Evolutionary conservation across 208 protist species (phyloP), one percentile per base, ranked within the genome.

Genomic region (Crithidia sp.): DNA sequence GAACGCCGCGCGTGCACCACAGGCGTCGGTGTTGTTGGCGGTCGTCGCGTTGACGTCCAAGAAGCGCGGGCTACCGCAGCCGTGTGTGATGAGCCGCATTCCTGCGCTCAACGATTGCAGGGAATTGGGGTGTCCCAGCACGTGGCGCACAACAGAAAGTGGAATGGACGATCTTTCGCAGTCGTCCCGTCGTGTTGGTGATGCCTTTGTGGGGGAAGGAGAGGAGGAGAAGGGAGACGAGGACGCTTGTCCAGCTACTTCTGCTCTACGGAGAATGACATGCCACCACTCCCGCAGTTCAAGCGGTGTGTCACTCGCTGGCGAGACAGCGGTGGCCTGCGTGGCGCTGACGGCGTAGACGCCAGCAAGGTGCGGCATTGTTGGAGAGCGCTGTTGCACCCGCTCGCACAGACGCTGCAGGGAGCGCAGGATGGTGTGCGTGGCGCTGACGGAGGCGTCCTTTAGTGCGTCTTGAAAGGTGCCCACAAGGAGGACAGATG

Each of bases 391-490:
- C 49, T 62, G 59, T 4, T 39, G 41, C 3, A 54, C 60, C 5
- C 61, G 17, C 10, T 53, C 61, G 36, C 70, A 75, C 13, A 72
- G 14, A 2, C 58, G 55, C 52, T 55, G 66, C 10, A 79, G 60
- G 14, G 58, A 47, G n/a, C 60, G 28, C 6, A 79, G 60, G 5
- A 79, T 72, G 28, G 57, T 74, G 49, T 79, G 65, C 39, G 68
- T 70, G 5, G 67, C 74, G 0, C 60, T 53, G 37, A 67, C 41
- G 10, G 74, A 74, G 40, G 64, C 45, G 28, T 79, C 74, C 9
- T 55, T 71, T 4, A 79, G 67, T 13, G 64, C 41, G 45, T 79
- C 76, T 14, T 74, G 65, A 44, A 81, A 75, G 13, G 68, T 69
- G 56, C 62, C 58, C 9, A 75, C 55, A 41, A 81, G 52, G 13